phyloP scores from a whole-genome alignment of 1,284 basidiomycete species.

The Puccinia triticina region DNA sequence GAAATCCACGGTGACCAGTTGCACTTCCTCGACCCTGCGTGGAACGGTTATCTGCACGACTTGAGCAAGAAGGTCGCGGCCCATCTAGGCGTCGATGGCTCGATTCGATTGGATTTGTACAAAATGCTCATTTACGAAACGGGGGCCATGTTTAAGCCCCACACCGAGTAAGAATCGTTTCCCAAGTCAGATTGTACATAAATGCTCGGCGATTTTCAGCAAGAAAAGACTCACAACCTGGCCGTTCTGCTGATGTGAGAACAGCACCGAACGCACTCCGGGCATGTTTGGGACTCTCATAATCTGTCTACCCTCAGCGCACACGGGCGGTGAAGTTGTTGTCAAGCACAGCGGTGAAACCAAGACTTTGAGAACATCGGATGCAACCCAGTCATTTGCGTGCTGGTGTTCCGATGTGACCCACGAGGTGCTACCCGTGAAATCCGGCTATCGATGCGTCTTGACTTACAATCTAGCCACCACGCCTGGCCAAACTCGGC shows the following conservation, averaged over 20 bases:
- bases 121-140: too few species aligned
- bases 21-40: neutral
- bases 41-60: neutral
- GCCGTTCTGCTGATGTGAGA: neutral
- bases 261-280: neutral
- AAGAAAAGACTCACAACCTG: too few species aligned
- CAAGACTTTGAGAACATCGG: neutral
- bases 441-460: conserved; percentile 50
- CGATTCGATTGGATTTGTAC: neutral
- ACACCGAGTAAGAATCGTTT: neutral
- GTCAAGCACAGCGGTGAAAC: neutral
- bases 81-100: neutral
- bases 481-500: neutral
- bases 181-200: too few species aligned
- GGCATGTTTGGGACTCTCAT: neutral
- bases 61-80: neutral
- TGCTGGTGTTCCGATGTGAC: conserved; percentile 46
- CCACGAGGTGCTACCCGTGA: conserved; percentile 52
- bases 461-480: neutral
- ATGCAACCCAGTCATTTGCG: neutral
- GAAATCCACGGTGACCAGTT: neutral
- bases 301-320: conserved; percentile 39
- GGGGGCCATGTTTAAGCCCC: neutral
- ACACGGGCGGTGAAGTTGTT: conserved; percentile 47
- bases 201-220: too few species aligned